Conservation (phyloP, 129 eudicot species). For the Flaveria trinervia region DNA sequence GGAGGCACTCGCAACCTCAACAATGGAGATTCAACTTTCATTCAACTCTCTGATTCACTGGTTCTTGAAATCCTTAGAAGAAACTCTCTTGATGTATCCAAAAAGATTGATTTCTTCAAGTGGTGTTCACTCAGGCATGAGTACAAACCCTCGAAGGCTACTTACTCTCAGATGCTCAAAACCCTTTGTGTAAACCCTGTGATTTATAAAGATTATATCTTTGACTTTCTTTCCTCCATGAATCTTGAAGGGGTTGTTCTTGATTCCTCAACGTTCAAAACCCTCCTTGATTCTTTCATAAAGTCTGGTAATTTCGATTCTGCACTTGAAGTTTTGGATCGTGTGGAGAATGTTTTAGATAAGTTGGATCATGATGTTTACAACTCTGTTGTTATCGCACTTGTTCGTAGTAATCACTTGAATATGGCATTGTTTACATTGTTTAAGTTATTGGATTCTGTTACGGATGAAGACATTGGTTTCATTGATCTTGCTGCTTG, state of each 20-base stretch:
- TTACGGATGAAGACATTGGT: slow-evolving; percentile 18
- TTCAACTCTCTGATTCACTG: slow-evolving; percentile 56
- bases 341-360: slow-evolving; percentile 43
- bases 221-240: slow-evolving; percentile 53
- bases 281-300: slow-evolving; percentile 68
- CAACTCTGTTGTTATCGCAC: slow-evolving; percentile 64
- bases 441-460: slow-evolving; percentile 52
- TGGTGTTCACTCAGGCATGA: slow-evolving; percentile 67
- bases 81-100: slow-evolving; percentile 49
- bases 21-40: slow-evolving; percentile 22
- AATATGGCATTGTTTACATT: slow-evolving; percentile 58
- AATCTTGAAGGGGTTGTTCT: slow-evolving; percentile 56
- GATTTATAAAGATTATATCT: slow-evolving; percentile 38
- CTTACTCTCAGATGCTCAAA: slow-evolving; percentile 63
- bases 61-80: slow-evolving; percentile 61
- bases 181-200: slow-evolving; percentile 43
- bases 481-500: slow-evolving; percentile 59
- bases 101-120: slow-evolving; percentile 64
- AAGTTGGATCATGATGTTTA: slow-evolving; percentile 49
- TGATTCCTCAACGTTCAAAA: slow-evolving; percentile 58
- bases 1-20: slow-evolving; percentile 64
- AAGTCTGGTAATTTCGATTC: slow-evolving; percentile 54
- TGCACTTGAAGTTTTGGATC: slow-evolving; percentile 63
- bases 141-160: slow-evolving; percentile 63
- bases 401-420: slow-evolving; percentile 61